Conservation (phyloP, 1,284 basidiomycete species). For the Tylopilus sp. region DNA sequence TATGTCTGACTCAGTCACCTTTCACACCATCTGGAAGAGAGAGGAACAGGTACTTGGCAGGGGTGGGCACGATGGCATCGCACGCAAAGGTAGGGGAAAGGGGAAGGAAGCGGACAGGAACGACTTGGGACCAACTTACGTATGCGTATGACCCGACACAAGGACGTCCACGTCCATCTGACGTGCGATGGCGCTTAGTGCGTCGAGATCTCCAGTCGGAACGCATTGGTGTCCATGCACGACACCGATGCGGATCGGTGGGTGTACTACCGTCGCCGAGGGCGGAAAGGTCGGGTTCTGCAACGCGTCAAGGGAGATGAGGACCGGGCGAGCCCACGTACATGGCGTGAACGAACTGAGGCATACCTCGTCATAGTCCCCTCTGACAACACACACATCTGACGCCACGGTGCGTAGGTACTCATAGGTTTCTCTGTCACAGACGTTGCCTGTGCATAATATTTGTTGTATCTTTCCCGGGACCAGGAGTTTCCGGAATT, state of each 20-base stretch:
- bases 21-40: background rate
- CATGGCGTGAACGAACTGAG: background rate
- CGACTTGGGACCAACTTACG: slow-evolving; percentile 61
- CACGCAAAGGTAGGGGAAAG: background rate
- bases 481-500: slow-evolving; percentile 98
- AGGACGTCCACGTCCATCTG: slow-evolving; percentile 99
- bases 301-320: background rate
- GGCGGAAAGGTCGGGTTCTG: slow-evolving; percentile 82
- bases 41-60: background rate
- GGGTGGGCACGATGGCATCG: background rate
- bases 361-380: slow-evolving; percentile 95
- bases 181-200: slow-evolving; percentile 87
- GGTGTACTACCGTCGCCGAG: slow-evolving; percentile 86
- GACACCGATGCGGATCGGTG: slow-evolving; percentile 92
- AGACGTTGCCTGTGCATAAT: slow-evolving; percentile 97
- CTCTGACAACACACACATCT: slow-evolving; percentile 92
- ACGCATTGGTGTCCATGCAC: slow-evolving; percentile 97
- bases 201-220: slow-evolving; percentile 92
- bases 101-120: background rate
- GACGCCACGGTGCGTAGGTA: slow-evolving; percentile 98
- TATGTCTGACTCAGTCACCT: background rate
- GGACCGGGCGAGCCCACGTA: slow-evolving; percentile 20
- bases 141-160: slow-evolving; percentile 94
- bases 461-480: slow-evolving; percentile 99
- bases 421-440: slow-evolving; percentile 97